Percentiles rank a stretch among this genome's conserved stretches.
phyloP scores from a whole-genome alignment of 2,329 filamentous ascomycete genomes.

The Onygena corvina region DNA sequence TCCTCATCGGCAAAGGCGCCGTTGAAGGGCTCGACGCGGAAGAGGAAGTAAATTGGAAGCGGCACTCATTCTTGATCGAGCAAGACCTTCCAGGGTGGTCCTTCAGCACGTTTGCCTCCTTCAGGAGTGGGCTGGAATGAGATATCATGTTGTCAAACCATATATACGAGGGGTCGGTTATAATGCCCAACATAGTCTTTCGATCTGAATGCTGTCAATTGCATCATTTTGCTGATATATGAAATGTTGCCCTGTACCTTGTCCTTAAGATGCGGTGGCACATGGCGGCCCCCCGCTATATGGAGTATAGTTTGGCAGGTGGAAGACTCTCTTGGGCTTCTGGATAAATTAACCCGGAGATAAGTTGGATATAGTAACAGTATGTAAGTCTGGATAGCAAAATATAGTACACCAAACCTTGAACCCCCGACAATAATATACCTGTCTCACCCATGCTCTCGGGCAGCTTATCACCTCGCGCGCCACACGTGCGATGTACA shows the following conservation, averaged over 20 bases:
- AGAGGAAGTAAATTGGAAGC: conserved; percentile 11
- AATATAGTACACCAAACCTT: background rate
- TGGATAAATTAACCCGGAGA: background rate
- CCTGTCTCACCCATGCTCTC: background rate
- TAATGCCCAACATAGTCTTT: background rate
- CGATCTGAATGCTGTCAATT: background rate
- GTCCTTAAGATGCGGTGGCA: background rate
- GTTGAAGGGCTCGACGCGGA: conserved; percentile 12
- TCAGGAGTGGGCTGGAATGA: background rate
- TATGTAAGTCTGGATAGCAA: too few species aligned
- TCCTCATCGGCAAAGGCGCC: conserved; percentile 4
- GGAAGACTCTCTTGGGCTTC: background rate
- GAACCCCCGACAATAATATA: background rate
- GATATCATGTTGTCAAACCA: background rate
- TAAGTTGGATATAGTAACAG: too few species aligned
- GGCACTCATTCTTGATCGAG: background rate
- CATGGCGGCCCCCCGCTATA: conserved; percentile 2
- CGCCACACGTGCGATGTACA: background rate
- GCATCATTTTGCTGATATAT: background rate
- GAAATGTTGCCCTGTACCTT: background rate
- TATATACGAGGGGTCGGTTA: conserved; percentile 5
- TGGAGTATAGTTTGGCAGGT: background rate
- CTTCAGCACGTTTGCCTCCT: background rate
- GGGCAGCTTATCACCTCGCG: too few species aligned
- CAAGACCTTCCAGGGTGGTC: background rate